Percentiles rank a stretch among this genome's conserved stretches.
These are phyloP conservation scores for Amphibolis antarctica DNA, from an alignment of 106 monocot genomes.

Conservation along the genomic window DNA sequence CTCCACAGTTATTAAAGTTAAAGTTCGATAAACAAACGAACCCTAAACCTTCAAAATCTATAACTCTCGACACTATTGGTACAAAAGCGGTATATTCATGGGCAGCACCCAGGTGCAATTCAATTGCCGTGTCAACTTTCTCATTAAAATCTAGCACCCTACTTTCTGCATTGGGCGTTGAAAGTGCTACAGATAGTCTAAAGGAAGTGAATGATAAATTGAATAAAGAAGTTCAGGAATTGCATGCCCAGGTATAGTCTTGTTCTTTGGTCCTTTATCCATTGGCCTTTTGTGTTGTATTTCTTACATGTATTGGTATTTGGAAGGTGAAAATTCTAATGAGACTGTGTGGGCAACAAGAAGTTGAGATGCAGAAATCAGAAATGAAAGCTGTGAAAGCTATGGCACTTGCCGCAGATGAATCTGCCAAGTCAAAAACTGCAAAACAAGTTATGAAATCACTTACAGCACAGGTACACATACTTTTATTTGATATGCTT, in stretches of 20 bases:
- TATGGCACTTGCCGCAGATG: conserved; percentile 42
- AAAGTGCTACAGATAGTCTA: conserved; percentile 46
- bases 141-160: conserved; percentile 59
- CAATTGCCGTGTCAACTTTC: conserved; percentile 70
- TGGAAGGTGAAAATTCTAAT: conserved; percentile 50
- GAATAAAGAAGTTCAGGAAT: conserved; percentile 66
- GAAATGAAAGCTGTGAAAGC: conserved; percentile 55
- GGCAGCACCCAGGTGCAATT: conserved; percentile 35
- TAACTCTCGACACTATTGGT: conserved; percentile 30
- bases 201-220: conserved; percentile 75
- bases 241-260: conserved; percentile 57
- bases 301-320: background rate
- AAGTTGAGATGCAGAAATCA: conserved; percentile 54
- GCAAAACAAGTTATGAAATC: conserved; percentile 37
- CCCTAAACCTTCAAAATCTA: conserved; percentile 21
- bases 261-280: background rate
- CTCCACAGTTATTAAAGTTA: no score
- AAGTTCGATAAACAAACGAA: no score
- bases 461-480: conserved; percentile 10
- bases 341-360: conserved; percentile 46
- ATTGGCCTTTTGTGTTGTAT: background rate
- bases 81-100: conserved; percentile 16
- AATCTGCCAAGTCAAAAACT: conserved; percentile 75
- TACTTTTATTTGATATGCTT: no score
- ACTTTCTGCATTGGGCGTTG: conserved; percentile 47